phyloP scores from a whole-genome alignment of 164 flowering plant species.

The Vitis vinifera region DNA sequence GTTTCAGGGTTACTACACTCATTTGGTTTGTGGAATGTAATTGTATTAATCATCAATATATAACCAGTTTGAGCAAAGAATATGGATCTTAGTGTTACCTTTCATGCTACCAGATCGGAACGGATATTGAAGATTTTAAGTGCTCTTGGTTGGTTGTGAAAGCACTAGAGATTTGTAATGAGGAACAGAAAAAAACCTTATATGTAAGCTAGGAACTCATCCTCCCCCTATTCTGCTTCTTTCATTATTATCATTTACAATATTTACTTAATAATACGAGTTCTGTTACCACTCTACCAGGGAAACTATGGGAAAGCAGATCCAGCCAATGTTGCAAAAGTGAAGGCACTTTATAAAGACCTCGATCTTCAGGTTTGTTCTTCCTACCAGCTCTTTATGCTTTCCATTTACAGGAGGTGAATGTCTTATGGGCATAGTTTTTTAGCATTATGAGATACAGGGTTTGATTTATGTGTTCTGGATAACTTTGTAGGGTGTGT shows the following conservation, averaged over 20 bases:
- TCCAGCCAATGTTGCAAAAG: slow-evolving; percentile 62
- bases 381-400: neutral
- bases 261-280: slow-evolving; percentile 12
- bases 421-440: too few relatives aligned
- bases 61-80: too few relatives aligned
- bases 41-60: neutral
- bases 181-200: slow-evolving; percentile 71
- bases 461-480: neutral
- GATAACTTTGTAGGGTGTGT: slow-evolving; percentile 46
- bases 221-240: neutral
- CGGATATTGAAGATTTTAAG: slow-evolving; percentile 96
- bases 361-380: slow-evolving; percentile 72
- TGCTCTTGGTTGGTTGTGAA: slow-evolving; percentile 99
- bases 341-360: slow-evolving; percentile 74
- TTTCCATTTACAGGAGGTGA: neutral
- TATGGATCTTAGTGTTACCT: neutral
- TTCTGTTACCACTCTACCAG: slow-evolving; percentile 33
- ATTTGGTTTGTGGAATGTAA: neutral
- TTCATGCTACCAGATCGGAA: slow-evolving; percentile 73
- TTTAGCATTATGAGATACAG: too few relatives aligned
- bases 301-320: slow-evolving; percentile 84
- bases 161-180: slow-evolving; percentile 73
- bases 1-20: slow-evolving; percentile 5
- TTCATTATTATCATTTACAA: neutral
- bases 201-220: slow-evolving; percentile 39